phyloP scores from a whole-genome alignment of 352 stramenopile genomes.

The Phytophthora niederhauseri region DNA sequence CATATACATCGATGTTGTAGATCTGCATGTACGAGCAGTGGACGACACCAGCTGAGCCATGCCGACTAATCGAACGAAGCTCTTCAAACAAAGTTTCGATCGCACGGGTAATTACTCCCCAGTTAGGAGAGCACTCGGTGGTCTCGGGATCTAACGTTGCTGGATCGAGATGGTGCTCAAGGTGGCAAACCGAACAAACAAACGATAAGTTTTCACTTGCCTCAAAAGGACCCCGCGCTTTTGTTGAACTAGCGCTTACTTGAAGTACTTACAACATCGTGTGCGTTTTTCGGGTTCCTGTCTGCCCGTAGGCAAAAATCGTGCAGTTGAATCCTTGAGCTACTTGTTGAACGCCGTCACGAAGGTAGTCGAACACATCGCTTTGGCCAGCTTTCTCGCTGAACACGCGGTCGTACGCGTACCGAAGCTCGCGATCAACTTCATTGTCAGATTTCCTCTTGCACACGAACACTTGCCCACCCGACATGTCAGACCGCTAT shows the following conservation, averaged over 20 bases:
- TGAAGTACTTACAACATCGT: slow-evolving; percentile 91
- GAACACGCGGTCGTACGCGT: slow-evolving; percentile 82
- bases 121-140: slow-evolving; percentile 24
- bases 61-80: slow-evolving; percentile 48
- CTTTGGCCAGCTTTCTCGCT: slow-evolving; percentile 56
- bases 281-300: slow-evolving; percentile 91
- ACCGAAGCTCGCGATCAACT: slow-evolving; percentile 55
- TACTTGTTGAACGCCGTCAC: slow-evolving; percentile 75
- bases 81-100: slow-evolving; percentile 88
- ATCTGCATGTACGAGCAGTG: slow-evolving; percentile 94
- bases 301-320: slow-evolving; percentile 93
- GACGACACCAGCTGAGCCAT: slow-evolving; percentile 69
- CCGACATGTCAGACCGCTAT: background rate
- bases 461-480: slow-evolving; percentile 48
- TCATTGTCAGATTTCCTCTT: slow-evolving; percentile 55
- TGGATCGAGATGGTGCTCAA: slow-evolving; percentile 50
- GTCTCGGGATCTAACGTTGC: slow-evolving; percentile 1
- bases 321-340: slow-evolving; percentile 91
- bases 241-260: too few relatives aligned
- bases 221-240: too few relatives aligned
- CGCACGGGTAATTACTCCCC: slow-evolving; percentile 87
- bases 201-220: slow-evolving; percentile 6
- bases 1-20: slow-evolving; percentile 89
- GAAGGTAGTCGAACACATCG: slow-evolving; percentile 78
- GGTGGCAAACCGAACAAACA: slow-evolving; percentile 18